A percentile compares a stretch with the other conserved stretches of the same genome.
These are phyloP conservation scores for Rhizophagus sp. DNA, from an alignment of 192 early-diverging fungal genomes.

Conservation along the genomic window DNA sequence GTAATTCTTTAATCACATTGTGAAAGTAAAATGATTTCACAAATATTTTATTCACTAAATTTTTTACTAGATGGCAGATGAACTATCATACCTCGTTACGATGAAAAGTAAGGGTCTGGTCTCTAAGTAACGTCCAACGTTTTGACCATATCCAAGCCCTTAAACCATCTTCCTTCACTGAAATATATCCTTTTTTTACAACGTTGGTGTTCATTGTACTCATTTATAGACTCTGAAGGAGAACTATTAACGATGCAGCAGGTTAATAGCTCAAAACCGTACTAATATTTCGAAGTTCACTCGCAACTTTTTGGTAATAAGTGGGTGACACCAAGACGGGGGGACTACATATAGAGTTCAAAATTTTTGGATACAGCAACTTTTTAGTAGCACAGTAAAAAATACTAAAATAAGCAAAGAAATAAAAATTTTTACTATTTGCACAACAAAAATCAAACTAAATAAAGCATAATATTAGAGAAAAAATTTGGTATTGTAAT, in stretches of 20 bases:
- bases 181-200: conserved; percentile 79
- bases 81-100: conserved; percentile 77
- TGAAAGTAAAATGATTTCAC: neutral
- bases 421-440: too few species aligned
- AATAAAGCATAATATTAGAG: too few species aligned
- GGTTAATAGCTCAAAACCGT: neutral
- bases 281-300: neutral
- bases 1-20: neutral
- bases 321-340: neutral
- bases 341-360: neutral
- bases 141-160: conserved; percentile 95
- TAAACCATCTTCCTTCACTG: conserved; percentile 92
- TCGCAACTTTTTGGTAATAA: neutral
- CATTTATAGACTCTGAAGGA: conserved; percentile 1
- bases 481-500: too few species aligned
- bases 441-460: too few species aligned
- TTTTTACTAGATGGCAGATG: conserved; percentile 19
- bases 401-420: too few species aligned
- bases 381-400: too few species aligned
- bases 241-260: neutral
- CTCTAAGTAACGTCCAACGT: conserved; percentile 84
- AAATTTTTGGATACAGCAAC: too few species aligned
- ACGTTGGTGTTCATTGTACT: conserved; percentile 34
- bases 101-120: conserved; percentile 90
- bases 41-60: conserved; percentile 5